Evolutionary conservation across 768 basidiomycete species (phyloP).

Genomic region (Trametes coccinea): DNA sequence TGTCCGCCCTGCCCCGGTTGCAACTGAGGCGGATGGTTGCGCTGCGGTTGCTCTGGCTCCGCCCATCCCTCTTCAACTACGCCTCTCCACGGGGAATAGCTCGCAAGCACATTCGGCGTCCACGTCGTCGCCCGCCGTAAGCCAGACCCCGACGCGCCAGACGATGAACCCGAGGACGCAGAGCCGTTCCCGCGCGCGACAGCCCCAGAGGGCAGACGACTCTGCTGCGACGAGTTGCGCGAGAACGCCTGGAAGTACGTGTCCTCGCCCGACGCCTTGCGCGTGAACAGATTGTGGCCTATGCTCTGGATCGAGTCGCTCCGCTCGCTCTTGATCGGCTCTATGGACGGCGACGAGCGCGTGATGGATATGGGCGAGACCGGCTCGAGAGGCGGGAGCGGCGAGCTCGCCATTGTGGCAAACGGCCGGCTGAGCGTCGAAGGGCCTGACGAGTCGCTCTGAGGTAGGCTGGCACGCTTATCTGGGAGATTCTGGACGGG

Average conservation of each 20-base stretch:
- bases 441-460: slow-evolving; percentile 3
- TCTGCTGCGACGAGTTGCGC: slow-evolving; percentile 14
- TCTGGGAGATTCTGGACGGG: neutral
- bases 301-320: slow-evolving; percentile 9
- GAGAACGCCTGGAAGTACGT: slow-evolving; percentile 1
- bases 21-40: neutral
- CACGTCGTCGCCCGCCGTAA: slow-evolving; percentile 10
- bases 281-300: slow-evolving; percentile 15
- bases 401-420: slow-evolving; percentile 8
- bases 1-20: neutral
- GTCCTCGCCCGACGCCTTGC: slow-evolving; percentile 14
- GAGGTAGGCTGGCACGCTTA: neutral
- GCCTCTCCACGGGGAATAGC: slow-evolving; percentile 19
- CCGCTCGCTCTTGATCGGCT: neutral
- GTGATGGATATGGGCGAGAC: neutral
- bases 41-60: neutral
- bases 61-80: slow-evolving; percentile 4
- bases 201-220: neutral
- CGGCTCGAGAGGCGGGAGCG: slow-evolving; percentile 1
- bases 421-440: slow-evolving; percentile 17
- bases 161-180: neutral
- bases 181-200: slow-evolving; percentile 6
- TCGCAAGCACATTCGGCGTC: slow-evolving; percentile 17
- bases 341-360: neutral
- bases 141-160: neutral